Evolutionary conservation across 441 rosid species (phyloP), one percentile per base, ranked within the genome.

Genomic region (Isatis lusitanica): DNA sequence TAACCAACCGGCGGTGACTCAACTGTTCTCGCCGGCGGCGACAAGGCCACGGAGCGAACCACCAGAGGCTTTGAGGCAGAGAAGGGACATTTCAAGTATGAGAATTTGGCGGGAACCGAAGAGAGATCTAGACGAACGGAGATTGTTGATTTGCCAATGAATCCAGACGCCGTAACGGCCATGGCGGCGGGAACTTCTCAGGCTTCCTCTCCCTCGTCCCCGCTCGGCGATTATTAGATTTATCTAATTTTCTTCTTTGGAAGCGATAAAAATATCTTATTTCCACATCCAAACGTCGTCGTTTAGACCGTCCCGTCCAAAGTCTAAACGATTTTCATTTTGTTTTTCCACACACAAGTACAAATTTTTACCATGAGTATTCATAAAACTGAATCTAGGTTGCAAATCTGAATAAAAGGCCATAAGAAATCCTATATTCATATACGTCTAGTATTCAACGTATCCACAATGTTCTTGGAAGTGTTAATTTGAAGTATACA

Each of bases 1-100:
- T 87, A 87, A 35, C 90, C 94, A 7, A 78, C 82, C 0, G 94
- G 92, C 17, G 92, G 92, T 71, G 79, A 46, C 30, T 87, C 94
- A 64, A 74, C 70, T 11, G 82, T 53, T 33, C 75, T 52, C n/a
- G 85, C 76, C 71, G 72, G 65, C 1, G 66, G 48, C 7, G 85
- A 77, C 63, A 62, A 59, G 43, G 74, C 64, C 0, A 53, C 78
- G 48, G 80, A 73, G 1, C 62, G 31, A 16, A 69, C 71, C 16
- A 63, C 72, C 16, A 55, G 55, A 11, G 79, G 73, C 59, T 77
- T 73, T 16, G 71, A 21, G 3, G 66, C 15, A 48, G 78, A 66
- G 38, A 60, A 21, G 5, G 28, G 35, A 46, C 68, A 72, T 75
- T 83, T 83, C 70, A 72, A 58, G 4, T 64, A 21, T 17, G 85